Evolutionary conservation across 371 early-diverging fungal genomes (phyloP).

Genomic region (Zychaea mexicana): DNA sequence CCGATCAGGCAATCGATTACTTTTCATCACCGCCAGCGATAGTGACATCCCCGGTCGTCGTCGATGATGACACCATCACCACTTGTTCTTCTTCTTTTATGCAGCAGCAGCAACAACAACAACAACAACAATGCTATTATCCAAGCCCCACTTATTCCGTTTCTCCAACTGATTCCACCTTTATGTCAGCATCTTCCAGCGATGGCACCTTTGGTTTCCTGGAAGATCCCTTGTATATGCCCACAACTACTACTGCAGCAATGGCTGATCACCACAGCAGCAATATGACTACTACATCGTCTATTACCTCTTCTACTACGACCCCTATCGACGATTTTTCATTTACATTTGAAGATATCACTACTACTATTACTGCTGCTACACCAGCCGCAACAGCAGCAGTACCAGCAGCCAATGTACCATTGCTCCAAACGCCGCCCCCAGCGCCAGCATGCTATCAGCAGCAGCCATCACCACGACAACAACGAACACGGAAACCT

Average conservation of each 20-base stretch:
- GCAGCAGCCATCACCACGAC: not conserved
- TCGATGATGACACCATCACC: not conserved
- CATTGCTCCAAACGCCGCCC: not conserved
- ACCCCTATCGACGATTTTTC: not conserved
- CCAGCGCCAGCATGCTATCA: not conserved
- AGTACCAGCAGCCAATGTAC: not conserved
- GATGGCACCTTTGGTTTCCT: not conserved
- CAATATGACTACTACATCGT: not conserved
- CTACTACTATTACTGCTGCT: not conserved
- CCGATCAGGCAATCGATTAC: constrained; percentile 1
- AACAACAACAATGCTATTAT: not conserved
- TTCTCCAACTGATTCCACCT: not conserved
- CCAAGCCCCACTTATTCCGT: constrained; percentile 1
- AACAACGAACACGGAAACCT: not conserved
- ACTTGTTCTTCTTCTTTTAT: too few species aligned
- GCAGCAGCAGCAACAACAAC: not conserved
- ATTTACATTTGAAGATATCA: not conserved
- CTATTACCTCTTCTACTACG: not conserved
- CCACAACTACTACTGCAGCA: not conserved
- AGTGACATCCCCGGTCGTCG: not conserved
- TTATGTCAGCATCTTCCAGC: too few species aligned
- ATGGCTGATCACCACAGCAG: not conserved
- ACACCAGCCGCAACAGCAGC: not conserved
- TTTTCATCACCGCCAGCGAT: not conserved
- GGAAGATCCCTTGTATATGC: not conserved